Conservation (phyloP, 345 rosid genomes). For the Eucalyptus polybractea region DNA sequence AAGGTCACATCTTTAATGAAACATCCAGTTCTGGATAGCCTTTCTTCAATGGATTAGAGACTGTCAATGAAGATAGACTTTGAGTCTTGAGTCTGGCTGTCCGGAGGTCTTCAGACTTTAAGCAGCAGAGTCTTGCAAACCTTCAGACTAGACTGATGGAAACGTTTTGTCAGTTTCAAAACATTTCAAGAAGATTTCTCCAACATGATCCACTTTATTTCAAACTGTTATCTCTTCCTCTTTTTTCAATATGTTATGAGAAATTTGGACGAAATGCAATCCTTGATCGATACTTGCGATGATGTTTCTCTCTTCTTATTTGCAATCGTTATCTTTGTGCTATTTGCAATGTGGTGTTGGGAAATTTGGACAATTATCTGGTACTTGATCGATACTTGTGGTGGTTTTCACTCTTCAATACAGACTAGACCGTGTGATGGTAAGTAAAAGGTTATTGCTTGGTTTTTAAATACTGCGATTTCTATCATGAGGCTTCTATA, state of each 20-base stretch:
- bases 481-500: not conserved
- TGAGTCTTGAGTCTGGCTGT: too few species aligned
- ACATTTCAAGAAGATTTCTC: too few species aligned
- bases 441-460: not conserved
- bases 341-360: not conserved
- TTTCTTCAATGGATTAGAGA: too few species aligned
- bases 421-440: not conserved
- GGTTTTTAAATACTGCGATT: not conserved
- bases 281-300: not conserved
- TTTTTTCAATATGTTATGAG: not conserved
- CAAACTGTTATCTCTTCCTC: not conserved
- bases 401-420: not conserved
- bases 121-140: too few species aligned
- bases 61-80: too few species aligned
- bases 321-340: not conserved
- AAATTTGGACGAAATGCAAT: not conserved
- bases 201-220: not conserved
- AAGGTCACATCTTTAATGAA: too few species aligned
- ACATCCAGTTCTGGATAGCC: too few species aligned
- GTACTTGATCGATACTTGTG: not conserved
- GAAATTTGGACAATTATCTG: not conserved
- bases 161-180: too few species aligned
- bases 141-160: too few species aligned
- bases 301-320: not conserved
- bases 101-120: too few species aligned